Base-by-base conservation (phyloP, 768 basidiomycete genomes). In the Boletus rufocinnamomeus region DNA sequence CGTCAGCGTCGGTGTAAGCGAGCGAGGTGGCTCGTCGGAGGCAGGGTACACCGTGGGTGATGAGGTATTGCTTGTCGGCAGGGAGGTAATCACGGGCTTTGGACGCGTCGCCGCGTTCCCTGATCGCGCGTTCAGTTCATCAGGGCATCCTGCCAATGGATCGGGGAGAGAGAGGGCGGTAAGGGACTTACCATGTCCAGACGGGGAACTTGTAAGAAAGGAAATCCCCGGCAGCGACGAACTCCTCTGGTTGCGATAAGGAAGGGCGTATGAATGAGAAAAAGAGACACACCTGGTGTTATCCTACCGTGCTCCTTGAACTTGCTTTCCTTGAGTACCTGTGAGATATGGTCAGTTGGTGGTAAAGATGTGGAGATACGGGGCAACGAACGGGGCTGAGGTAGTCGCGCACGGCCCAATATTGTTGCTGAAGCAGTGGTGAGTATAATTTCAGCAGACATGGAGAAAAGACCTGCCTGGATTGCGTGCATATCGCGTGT, bases 231-330 rank as follows among this genome's bases (percentile, higher is more conserved):
- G 97, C 97, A 17, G 93, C 94, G 30, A 98, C 93, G 69, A 97
- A 98, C 75, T 98, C 97, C 85, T 99, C 96, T 91, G 71, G 17
- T 51, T 30, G 37, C 21, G 52, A 52, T 49, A 40, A 57, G 21
- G 52, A 61, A n/a, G 4, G 38, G 27, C 4, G n/a, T 23, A 43
- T 4, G 57, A 52, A 56, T 19, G 23, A 37, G 45, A 16, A 27
- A 34, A 54, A 28, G 28, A 30, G 40, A 74, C 83, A 60, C 56
- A 94, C 93, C 94, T 60, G 94, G 95, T 19, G 91, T 97, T 65
- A 98, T 95, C 54, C 95, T 83, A 8, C 97, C 97, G 68, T 96
- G 93, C 74, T 99, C 97, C 74, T 96, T 98, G 82, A 99, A 99
- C 74, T 98, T 98, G 78, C 91, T 94, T 78, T 98, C 95, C 70